phyloP scores from a whole-genome alignment of 176 grass and related monocot species.

The Eleusine indica region DNA sequence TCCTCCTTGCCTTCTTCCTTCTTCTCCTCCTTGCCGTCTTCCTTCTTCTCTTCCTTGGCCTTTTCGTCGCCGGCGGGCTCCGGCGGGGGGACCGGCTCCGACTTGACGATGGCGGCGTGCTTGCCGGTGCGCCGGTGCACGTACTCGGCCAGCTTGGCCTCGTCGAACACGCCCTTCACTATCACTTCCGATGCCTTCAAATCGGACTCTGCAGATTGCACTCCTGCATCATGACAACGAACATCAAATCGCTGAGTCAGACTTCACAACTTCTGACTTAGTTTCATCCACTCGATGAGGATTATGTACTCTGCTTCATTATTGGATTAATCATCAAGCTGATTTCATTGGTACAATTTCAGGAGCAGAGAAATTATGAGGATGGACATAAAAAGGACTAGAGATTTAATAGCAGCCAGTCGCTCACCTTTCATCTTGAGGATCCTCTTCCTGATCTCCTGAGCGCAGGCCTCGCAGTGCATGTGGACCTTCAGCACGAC shows the following conservation, averaged over 20 bases:
- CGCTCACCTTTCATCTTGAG: slow-evolving; percentile 84
- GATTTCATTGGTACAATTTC: not conserved
- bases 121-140: slow-evolving; percentile 88
- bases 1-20: slow-evolving; percentile 41
- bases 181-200: slow-evolving; percentile 68
- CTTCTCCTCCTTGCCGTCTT: slow-evolving; percentile 30
- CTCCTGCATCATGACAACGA: slow-evolving; percentile 59
- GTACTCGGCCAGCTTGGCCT: slow-evolving; percentile 62
- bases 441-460: slow-evolving; percentile 75
- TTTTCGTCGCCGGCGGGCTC: slow-evolving; percentile 39
- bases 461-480: slow-evolving; percentile 86
- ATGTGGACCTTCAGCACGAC: slow-evolving; percentile 85
- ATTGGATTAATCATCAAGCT: slow-evolving; percentile 3
- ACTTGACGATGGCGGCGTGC: slow-evolving; percentile 79
- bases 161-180: slow-evolving; percentile 76
- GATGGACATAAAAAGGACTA: not conserved
- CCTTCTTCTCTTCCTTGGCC: slow-evolving; percentile 32
- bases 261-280: not conserved
- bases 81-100: slow-evolving; percentile 32
- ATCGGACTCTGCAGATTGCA: slow-evolving; percentile 65
- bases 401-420: slow-evolving; percentile 11
- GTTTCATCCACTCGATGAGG: slow-evolving; percentile 19
- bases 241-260: not conserved
- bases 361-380: not conserved
- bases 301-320: not conserved